These are phyloP conservation scores for Candida qinlingensis DNA, from an alignment of 805 yeast species.

Conservation along the genomic window DNA sequence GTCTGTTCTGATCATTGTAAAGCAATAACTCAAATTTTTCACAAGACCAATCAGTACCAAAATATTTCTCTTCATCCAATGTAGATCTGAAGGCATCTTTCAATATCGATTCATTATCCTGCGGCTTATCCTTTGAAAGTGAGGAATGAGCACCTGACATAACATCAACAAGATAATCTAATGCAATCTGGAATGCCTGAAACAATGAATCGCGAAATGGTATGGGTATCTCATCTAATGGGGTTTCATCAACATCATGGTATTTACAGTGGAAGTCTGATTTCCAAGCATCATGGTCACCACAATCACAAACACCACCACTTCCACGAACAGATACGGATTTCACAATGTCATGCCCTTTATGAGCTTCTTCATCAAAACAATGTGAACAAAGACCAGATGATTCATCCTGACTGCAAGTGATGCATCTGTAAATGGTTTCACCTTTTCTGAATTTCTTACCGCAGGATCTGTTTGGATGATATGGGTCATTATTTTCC, in stretches of 20 bases:
- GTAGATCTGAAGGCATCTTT: slow-evolving; percentile 31
- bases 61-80: slow-evolving; percentile 37
- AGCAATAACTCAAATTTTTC: slow-evolving; percentile 47
- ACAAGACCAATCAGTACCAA: slow-evolving; percentile 37
- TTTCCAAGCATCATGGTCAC: slow-evolving; percentile 83
- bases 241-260: slow-evolving; percentile 23
- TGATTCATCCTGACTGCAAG: slow-evolving; percentile 76
- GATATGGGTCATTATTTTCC: slow-evolving; percentile 30
- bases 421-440: slow-evolving; percentile 70
- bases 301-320: slow-evolving; percentile 67
- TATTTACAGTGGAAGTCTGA: slow-evolving; percentile 45
- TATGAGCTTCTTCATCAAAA: slow-evolving; percentile 62
- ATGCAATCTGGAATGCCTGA: slow-evolving; percentile 38
- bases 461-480: slow-evolving; percentile 68
- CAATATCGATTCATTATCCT: slow-evolving; percentile 25
- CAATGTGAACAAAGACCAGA: slow-evolving; percentile 81
- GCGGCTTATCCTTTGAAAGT: slow-evolving; percentile 20
- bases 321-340: slow-evolving; percentile 59
- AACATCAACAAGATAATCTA: slow-evolving; percentile 62
- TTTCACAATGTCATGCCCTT: slow-evolving; percentile 65
- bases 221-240: slow-evolving; percentile 32
- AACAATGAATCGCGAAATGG: slow-evolving; percentile 35
- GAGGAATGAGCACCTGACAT: slow-evolving; percentile 36
- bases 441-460: slow-evolving; percentile 71
- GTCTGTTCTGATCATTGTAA: slow-evolving; percentile 78